Percentiles rank a stretch among this genome's conserved stretches.
phyloP scores from a whole-genome alignment of 768 basidiomycete genomes.

The Auricularia heimuer region DNA sequence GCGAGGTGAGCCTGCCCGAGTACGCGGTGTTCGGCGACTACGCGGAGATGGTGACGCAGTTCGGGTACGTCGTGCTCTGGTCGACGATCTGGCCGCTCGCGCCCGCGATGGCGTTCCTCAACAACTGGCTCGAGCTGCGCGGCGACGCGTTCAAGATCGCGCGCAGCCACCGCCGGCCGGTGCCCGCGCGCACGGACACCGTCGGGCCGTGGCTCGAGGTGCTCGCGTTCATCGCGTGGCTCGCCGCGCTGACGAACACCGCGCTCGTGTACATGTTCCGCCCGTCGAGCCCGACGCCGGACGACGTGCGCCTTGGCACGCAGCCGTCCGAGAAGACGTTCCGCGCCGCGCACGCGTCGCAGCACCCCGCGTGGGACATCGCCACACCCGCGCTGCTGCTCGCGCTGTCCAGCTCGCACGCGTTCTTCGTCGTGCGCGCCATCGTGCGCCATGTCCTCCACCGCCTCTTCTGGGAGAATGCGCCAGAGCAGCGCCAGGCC shows the following conservation, averaged over 20 bases:
- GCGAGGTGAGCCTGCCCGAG: slow-evolving; percentile 68
- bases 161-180: slow-evolving; percentile 70
- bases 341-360: background rate
- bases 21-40: slow-evolving; percentile 81
- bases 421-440: background rate
- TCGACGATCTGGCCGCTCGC: slow-evolving; percentile 91
- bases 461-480: background rate
- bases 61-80: slow-evolving; percentile 89
- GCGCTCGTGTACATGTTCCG: slow-evolving; percentile 88
- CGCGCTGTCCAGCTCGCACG: background rate
- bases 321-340: background rate
- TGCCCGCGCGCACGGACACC: slow-evolving; percentile 79
- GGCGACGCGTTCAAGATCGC: slow-evolving; percentile 95
- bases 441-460: background rate
- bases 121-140: slow-evolving; percentile 86
- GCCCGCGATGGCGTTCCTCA: slow-evolving; percentile 79
- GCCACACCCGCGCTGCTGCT: background rate
- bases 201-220: slow-evolving; percentile 93
- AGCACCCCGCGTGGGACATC: background rate
- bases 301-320: slow-evolving; percentile 2
- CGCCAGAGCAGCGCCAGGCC: background rate
- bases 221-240: slow-evolving; percentile 78
- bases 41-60: slow-evolving; percentile 93
- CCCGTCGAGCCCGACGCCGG: slow-evolving; percentile 16
- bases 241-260: slow-evolving; percentile 78